Base-by-base conservation (phyloP, 2,329 filamentous ascomycete species). In the Penicillium sp. region DNA sequence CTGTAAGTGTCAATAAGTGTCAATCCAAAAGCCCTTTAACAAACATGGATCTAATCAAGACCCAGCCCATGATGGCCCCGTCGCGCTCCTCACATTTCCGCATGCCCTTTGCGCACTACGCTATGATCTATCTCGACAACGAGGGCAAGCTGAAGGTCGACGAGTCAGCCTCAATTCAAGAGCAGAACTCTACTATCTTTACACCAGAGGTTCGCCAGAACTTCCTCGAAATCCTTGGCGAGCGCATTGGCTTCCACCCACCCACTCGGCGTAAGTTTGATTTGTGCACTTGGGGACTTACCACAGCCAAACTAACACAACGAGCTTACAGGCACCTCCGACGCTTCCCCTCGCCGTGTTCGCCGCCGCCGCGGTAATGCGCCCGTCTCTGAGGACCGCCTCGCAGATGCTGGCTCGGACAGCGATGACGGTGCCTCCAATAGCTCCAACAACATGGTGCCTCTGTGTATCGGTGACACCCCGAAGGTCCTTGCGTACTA, bases 401-500 rank as follows among this genome's bases (percentile, higher is more conserved):
- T 67, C 22, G 28, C 55, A 14, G 68, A 69, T 8, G 53, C 63
- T 7, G 63, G 60, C 11, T 64, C 71, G 25, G 69, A 71, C 7
- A 68, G 62, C 10, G 62, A 69, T 25, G 70, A 74, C 25, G 63
- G 67, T 38, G 35, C 64, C 5, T 61, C 64, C 5, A 60, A 57
- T 10, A 59, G 57, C 14, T 64, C 69, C 7, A 59, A 65, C 15
- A 68, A 73, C 55, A 73, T 70, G 63, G 62, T 72, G 11, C 63
- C 70, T 17, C 64, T 76, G 22, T 69, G 73, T 37, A 72, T 81
- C 28, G 78, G 78, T 34, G 75, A 81, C 38, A 66, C 65, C 3
- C 69, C 73, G 8, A 76, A 73, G 58, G 66, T 79, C 11, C 61
- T 70, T 6, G 62, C 69, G 14, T 82, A 76, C 64, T 82, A 81